phyloP scores from a whole-genome alignment of 2,329 filamentous ascomycete species.

The Pseudogymnoascus sp. region DNA sequence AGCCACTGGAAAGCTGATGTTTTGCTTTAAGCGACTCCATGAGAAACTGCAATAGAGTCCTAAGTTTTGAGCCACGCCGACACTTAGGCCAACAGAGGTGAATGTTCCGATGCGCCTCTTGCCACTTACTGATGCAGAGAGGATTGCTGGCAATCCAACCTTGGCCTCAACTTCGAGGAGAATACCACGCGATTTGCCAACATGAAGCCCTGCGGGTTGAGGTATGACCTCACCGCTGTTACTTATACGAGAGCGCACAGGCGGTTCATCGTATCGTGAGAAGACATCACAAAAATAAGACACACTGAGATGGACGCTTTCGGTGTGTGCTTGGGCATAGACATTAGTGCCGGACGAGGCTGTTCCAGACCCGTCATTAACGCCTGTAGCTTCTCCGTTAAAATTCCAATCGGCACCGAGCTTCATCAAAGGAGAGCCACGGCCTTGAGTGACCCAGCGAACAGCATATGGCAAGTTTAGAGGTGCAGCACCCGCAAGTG shows the following conservation, averaged over 20 bases:
- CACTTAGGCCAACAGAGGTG: slow-evolving; percentile 33
- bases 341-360: background rate
- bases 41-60: slow-evolving; percentile 34
- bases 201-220: slow-evolving; percentile 17
- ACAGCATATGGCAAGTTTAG: background rate
- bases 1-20: slow-evolving; percentile 33
- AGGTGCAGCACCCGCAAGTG: background rate
- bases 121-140: slow-evolving; percentile 32
- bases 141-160: slow-evolving; percentile 25
- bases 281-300: slow-evolving; percentile 8
- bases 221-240: slow-evolving; percentile 6
- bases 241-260: slow-evolving; percentile 10
- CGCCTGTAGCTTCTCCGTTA: background rate
- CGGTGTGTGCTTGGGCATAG: background rate
- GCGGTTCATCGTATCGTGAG: slow-evolving; percentile 3
- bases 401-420: background rate
- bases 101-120: slow-evolving; percentile 32
- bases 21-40: slow-evolving; percentile 36
- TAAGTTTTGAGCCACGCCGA: slow-evolving; percentile 30
- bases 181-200: slow-evolving; percentile 23
- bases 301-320: background rate
- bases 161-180: slow-evolving; percentile 25
- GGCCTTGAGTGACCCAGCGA: background rate
- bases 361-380: background rate
- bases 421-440: background rate